phyloP scores from a whole-genome alignment of 1,139 yeast genomes.

The Candida pseudocylindracea region DNA sequence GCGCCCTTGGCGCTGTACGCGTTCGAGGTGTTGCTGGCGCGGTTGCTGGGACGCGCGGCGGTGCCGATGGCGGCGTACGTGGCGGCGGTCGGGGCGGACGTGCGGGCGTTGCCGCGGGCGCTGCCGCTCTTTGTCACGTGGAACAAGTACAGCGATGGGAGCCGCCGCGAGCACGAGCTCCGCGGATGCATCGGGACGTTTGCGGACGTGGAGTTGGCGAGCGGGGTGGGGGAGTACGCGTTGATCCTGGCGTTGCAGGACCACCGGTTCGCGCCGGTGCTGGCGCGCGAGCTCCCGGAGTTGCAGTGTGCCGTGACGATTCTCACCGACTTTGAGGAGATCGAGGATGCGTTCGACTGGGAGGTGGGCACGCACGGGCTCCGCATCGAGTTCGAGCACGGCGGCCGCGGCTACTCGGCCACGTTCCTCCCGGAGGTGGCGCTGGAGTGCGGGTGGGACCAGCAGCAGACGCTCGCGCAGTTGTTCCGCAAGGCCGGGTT shows the following conservation, averaged over 20 bases:
- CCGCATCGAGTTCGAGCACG: conserved; percentile 22
- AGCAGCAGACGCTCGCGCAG: conserved; percentile 44
- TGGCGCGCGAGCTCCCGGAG: conserved; percentile 22
- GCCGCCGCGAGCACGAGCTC: conserved; percentile 11
- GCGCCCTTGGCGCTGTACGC: too few relatives aligned
- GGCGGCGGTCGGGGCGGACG: too few relatives aligned
- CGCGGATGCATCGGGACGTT: conserved; percentile 95
- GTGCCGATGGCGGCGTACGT: too few relatives aligned
- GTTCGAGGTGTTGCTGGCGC: too few relatives aligned
- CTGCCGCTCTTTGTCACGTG: conserved; percentile 62
- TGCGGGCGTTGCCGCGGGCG: too few relatives aligned
- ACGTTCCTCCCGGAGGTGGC: conserved; percentile 89
- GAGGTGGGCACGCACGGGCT: conserved; percentile 67
- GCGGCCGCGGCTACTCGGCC: conserved; percentile 25
- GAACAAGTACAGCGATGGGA: conserved; percentile 19
- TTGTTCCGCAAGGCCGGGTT: conserved; percentile 51
- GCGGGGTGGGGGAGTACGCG: conserved; percentile 43
- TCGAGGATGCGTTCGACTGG: conserved; percentile 44
- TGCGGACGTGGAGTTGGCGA: conserved; percentile 16
- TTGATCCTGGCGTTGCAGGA: conserved; percentile 54
- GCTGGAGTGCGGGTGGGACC: conserved; percentile 70
- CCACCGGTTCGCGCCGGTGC: conserved; percentile 53
- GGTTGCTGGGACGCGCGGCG: too few relatives aligned
- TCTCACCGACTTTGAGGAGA: conserved; percentile 33
- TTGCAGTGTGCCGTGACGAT: conserved; percentile 35